phyloP scores from a whole-genome alignment of 192 early-diverging fungal species.

The Coemansia guatemalensis region DNA sequence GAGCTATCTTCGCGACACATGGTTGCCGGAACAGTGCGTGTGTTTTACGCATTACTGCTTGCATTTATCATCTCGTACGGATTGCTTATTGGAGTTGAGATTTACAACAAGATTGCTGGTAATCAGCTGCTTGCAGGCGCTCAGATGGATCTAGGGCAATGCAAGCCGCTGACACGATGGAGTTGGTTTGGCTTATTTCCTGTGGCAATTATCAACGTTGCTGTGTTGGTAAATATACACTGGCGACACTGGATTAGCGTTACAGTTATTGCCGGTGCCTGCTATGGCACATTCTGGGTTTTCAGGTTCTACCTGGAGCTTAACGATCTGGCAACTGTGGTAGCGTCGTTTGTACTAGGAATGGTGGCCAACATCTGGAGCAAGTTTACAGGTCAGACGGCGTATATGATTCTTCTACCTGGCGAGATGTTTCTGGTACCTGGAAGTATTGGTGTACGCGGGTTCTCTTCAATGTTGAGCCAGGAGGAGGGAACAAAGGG shows the following conservation, averaged over 20 bases:
- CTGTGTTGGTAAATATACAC: slow-evolving; percentile 60
- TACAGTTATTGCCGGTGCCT: slow-evolving; percentile 61
- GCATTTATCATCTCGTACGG: slow-evolving; percentile 76
- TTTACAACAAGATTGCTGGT: slow-evolving; percentile 61
- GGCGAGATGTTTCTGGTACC: slow-evolving; percentile 83
- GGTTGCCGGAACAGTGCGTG: slow-evolving; percentile 82
- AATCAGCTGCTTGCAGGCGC: slow-evolving; percentile 17
- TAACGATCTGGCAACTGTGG: slow-evolving; percentile 60
- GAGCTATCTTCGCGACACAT: slow-evolving; percentile 86
- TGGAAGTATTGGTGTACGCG: slow-evolving; percentile 73
- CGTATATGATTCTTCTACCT: slow-evolving; percentile 74
- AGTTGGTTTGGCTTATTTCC: slow-evolving; percentile 62
- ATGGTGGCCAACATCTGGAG: slow-evolving; percentile 76
- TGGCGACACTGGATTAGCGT: slow-evolving; percentile 69
- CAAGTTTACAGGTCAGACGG: slow-evolving; percentile 65
- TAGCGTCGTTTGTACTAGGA: slow-evolving; percentile 76
- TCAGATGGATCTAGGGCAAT: slow-evolving; percentile 52
- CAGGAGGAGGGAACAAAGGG: slow-evolving; percentile 50
- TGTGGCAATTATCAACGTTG: slow-evolving; percentile 53
- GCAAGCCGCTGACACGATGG: slow-evolving; percentile 33
- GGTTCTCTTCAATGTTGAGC: slow-evolving; percentile 60
- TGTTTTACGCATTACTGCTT: slow-evolving; percentile 77
- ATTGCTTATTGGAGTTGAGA: slow-evolving; percentile 59
- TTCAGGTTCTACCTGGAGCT: slow-evolving; percentile 59
- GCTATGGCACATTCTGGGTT: slow-evolving; percentile 64